These are phyloP conservation scores for Apophysomyces elegans DNA, from an alignment of 371 early-diverging fungal genomes.

Conservation along the genomic window DNA sequence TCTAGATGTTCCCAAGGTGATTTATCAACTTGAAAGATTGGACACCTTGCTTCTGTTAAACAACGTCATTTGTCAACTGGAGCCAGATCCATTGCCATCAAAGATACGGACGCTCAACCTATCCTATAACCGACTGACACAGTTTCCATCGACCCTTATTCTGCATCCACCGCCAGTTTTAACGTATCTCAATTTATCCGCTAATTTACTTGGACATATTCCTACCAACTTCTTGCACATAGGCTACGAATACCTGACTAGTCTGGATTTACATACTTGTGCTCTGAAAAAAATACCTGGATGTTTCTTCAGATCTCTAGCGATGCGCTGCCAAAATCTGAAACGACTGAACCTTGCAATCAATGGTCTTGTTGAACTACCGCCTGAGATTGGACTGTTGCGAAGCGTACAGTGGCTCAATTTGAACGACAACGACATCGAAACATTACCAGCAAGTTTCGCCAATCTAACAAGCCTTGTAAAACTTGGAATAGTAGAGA, in stretches of 20 bases:
- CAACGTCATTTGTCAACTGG: constrained; percentile 40
- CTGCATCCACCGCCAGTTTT: constrained; percentile 45
- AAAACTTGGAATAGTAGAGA: constrained; percentile 75
- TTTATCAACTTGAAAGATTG: constrained; percentile 40
- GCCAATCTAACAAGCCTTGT: constrained; percentile 59
- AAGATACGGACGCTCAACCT: constrained; percentile 49
- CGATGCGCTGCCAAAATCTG: constrained; percentile 42
- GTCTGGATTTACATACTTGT: constrained; percentile 71
- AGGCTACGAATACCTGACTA: constrained; percentile 54
- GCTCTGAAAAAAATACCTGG: constrained; percentile 39
- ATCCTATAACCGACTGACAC: constrained; percentile 47
- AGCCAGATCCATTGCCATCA: constrained; percentile 30
- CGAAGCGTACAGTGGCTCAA: constrained; percentile 71
- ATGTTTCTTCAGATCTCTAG: constrained; percentile 27
- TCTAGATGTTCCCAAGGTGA: constrained; percentile 53
- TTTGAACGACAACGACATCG: constrained; percentile 69
- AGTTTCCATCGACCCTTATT: constrained; percentile 51
- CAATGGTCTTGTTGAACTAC: constrained; percentile 59
- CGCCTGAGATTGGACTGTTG: constrained; percentile 57
- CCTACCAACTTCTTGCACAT: constrained; percentile 48
- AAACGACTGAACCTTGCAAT: constrained; percentile 68
- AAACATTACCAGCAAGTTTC: constrained; percentile 55
- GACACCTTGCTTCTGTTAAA: constrained; percentile 49
- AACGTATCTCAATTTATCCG: constrained; percentile 63
- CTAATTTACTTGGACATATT: constrained; percentile 53